Evolutionary conservation across 192 early-diverging fungal species (phyloP), one percentile per base, ranked within the genome.

Genomic region (Backusella liffmaniae): DNA sequence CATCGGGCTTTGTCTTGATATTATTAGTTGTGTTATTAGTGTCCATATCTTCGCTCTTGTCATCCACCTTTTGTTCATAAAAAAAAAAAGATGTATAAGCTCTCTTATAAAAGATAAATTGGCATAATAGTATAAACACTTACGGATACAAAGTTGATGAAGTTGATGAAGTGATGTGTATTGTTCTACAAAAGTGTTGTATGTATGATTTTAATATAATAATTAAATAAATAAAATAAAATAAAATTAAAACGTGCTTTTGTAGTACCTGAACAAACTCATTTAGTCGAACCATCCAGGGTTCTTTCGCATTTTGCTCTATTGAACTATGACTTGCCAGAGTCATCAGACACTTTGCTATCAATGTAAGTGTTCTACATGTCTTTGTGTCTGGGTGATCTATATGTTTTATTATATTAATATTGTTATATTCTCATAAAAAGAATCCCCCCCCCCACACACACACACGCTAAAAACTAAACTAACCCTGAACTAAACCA

Each of bases 331-430:
- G 84, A 51, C 92, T 93, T 18, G 92, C 91, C 12, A 92, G 69
- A 15, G 87, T 88, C 81, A 92, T 91, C 7, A 94, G 77, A n/a
- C 88, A 88, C 76, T 94, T 94, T 26, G 92, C 92, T 30, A 94
- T 78, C 67, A 94, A 73, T 29, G 91, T 92, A 51, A 94, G 81
- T 9, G 92, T 90, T 13, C 92, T 86, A 21, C 87, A 83, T 0
- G 88, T 83, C 12, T 81, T 66, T 6, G 85, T 73, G 70, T 86
- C 87, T 3, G 92, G 92, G 34, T 89, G 85, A 74, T 86, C 84
- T 85, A 37, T n/a, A 26, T 39, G 62, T 39, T 34, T 5, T 39
- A 1, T 29, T 13, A 66, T 51, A 30, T 30, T 12, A 59, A 13
- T 12, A 35, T 32, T 39, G 16, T 12, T 23, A 39, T 39, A 39